Evolutionary conservation across 164 flowering plant species (phyloP).

Genomic region (Tetrastigma voinierianum): DNA sequence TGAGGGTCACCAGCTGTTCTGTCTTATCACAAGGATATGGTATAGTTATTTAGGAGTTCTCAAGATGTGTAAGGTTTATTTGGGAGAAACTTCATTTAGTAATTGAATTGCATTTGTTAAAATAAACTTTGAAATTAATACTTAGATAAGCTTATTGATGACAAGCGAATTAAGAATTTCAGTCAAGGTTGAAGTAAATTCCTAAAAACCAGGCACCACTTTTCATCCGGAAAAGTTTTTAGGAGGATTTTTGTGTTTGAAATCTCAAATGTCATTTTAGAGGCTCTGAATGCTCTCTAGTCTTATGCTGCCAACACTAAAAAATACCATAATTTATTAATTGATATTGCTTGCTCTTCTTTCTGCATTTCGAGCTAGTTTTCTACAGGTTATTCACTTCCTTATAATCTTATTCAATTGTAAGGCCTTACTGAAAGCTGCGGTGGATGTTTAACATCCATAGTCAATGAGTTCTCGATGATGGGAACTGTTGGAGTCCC

Average conservation of each 20-base stretch:
- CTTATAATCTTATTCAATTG: constrained; percentile 1
- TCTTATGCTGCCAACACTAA: not conserved
- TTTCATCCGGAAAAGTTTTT: too few species aligned
- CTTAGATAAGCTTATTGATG: too few species aligned
- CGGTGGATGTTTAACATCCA: constrained; percentile 77
- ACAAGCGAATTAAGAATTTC: not conserved
- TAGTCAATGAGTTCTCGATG: constrained; percentile 74
- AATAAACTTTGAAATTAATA: too few species aligned
- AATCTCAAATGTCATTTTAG: too few species aligned
- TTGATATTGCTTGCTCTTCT: not conserved
- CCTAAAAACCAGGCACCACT: not conserved
- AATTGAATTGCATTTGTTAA: too few species aligned
- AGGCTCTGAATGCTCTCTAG: too few species aligned
- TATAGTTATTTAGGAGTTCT: constrained; percentile 22
- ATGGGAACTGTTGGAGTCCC: constrained; percentile 92
- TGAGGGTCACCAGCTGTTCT: constrained; percentile 69
- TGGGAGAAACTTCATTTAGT: too few species aligned
- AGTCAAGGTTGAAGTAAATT: not conserved
- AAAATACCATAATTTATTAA: not conserved
- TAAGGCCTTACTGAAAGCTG: constrained; percentile 94
- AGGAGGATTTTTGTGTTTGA: too few species aligned
- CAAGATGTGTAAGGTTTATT: not conserved
- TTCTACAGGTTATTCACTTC: not conserved
- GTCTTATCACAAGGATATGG: constrained; percentile 91
- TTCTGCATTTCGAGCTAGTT: not conserved